phyloP scores from a whole-genome alignment of 352 stramenopile species.

The Thalassiosira pacifica region DNA sequence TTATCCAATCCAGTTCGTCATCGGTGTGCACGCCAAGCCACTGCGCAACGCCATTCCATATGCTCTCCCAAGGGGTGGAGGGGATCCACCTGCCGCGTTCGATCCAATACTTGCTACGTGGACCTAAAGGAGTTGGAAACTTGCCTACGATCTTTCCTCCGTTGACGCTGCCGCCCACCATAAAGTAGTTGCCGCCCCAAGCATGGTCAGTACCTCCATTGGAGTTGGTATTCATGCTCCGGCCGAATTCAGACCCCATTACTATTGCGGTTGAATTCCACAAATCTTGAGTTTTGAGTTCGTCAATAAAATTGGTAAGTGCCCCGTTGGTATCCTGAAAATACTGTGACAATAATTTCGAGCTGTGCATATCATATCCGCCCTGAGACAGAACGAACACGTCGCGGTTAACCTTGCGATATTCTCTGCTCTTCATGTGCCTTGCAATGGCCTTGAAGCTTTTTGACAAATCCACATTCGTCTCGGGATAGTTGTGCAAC shows the following conservation, averaged over 20 bases:
- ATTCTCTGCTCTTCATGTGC: slow-evolving; percentile 67
- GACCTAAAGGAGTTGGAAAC: not conserved
- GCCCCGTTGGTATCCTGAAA: slow-evolving; percentile 64
- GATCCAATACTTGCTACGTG: slow-evolving; percentile 1
- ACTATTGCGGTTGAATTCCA: slow-evolving; percentile 39
- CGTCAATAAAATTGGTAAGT: slow-evolving; percentile 68
- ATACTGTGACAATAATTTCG: slow-evolving; percentile 28
- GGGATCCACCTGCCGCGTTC: slow-evolving; percentile 44
- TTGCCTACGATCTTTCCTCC: slow-evolving; percentile 42
- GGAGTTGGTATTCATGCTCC: slow-evolving; percentile 78
- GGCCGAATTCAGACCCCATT: slow-evolving; percentile 77
- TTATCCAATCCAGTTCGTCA: slow-evolving; percentile 39
- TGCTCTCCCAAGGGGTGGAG: slow-evolving; percentile 48
- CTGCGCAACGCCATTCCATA: slow-evolving; percentile 59
- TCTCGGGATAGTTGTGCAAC: slow-evolving; percentile 15
- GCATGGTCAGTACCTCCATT: slow-evolving; percentile 84
- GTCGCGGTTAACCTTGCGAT: slow-evolving; percentile 66
- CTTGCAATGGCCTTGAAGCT: slow-evolving; percentile 62
- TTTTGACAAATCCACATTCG: slow-evolving; percentile 4
- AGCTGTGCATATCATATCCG: slow-evolving; percentile 81
- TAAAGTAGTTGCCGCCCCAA: slow-evolving; percentile 53
- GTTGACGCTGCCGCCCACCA: slow-evolving; percentile 67
- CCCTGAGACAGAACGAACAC: slow-evolving; percentile 73
- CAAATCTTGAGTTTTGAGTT: slow-evolving; percentile 73
- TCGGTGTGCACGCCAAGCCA: slow-evolving; percentile 61